Base-by-base conservation (phyloP, 352 stramenopile species). In the Pythium aphanidermatum region DNA sequence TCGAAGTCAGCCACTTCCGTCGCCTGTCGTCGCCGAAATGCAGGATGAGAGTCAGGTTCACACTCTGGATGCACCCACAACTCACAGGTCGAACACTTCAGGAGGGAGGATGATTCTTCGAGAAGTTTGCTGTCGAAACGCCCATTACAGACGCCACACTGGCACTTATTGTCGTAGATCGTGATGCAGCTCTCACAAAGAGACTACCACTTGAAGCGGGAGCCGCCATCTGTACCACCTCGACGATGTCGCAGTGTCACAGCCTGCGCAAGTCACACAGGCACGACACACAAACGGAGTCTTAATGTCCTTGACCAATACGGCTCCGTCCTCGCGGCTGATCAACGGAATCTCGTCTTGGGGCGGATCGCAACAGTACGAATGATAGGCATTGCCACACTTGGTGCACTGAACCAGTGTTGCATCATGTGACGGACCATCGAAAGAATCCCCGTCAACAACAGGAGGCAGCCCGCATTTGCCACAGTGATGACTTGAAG, bases 31-130 rank as follows among this genome's bases (percentile, higher is more conserved):
- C 60, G 47, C 26, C 80, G 62, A 34, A 89, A 85, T 7, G 66
- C 70, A 47, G 74, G 60, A 16, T 89, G 64, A 5, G 65, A 63
- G 25, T 92, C 81, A 2, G 74, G 75, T 25, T 95, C 83, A 38
- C 83, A 95, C n/a, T 67, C 60, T 6, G 72, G 63, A 29, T 95
- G 83, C 5, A 91, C 73, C 77, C 77, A 95, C 13, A 85, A 60
- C n/a, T 83, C 58, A 24, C 83, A 95, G 2, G 66, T 83, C 10
- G 72, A 79, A 38, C 83, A 95, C 11, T 77, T 69, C 4, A 92
- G 55, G 33, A 92, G 50, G 26, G 70, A 52, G 17, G 78, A 51
- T 30, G 66, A 80, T 0, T 68, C 76, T 13, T 63, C 37, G 2
- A 85, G 38, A 7, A 68, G 27, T 2, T 70, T 54, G 12, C 79